Base-by-base conservation (phyloP, 805 yeast species). In the Cyberlindnera nakhonratchasimensis region DNA sequence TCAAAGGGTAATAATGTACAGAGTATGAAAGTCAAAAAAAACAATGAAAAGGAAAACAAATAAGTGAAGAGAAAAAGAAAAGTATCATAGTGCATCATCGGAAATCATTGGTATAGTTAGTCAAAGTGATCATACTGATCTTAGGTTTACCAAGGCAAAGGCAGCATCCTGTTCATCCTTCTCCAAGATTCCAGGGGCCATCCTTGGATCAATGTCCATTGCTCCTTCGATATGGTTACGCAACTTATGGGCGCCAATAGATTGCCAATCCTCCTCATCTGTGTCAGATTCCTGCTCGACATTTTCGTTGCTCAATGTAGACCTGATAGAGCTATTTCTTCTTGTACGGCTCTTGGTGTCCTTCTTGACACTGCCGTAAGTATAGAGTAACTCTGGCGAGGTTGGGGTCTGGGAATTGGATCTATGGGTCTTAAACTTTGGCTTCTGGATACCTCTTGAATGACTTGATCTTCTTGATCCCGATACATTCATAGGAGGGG, bases 251-350 rank as follows among this genome's bases (percentile, higher is more conserved):
- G 96, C 89, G 1, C 97, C 97, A 40, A 90, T 82, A 0, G 88
- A 67, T 48, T 81, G 85, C 99, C 99, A 91, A 63, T 91, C 98
- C 63, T 91, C 99, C 58, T 91, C 98, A 62, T 91, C 99, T 0
- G 99, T 91, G 56, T 87, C 95, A 7, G 52, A 44, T 29, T 45
- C 41, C 24, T 34, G 45, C 9, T 32, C 44, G 13, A 33, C 42
- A n/a, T 37, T 36, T 9, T 69, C 39, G 59, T 47, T 25, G 69
- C 75, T 32, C 61, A 74, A 38, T 65, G 65, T 53, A 59, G 69
- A 50, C 72, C 78, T 53, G 66, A 72, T 53, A 56, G 58, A 55
- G 22, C 53, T 48, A 39, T 55, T 51, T 46, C 61, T 47, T 51
- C 57, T 53, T 22, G 50, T 46, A 34, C 41, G 39, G 22, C 26